phyloP scores from a whole-genome alignment of 768 basidiomycete genomes.

The Suillus ampliporus region DNA sequence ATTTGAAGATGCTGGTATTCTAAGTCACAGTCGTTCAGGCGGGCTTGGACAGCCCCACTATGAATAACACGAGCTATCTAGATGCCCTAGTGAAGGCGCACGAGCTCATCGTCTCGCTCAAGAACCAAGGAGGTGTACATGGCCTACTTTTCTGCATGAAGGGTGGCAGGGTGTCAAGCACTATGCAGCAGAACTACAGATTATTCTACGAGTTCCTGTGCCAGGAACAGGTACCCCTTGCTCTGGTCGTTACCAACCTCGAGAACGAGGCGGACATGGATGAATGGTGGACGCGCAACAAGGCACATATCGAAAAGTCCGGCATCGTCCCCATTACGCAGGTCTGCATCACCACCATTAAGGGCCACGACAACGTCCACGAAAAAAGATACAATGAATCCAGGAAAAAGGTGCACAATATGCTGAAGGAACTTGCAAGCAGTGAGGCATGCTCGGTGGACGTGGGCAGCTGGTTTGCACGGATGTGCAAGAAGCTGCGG shows the following conservation, averaged over 20 bases:
- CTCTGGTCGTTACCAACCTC: constrained; percentile 40
- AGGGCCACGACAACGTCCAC: constrained; percentile 7
- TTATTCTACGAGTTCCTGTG: constrained; percentile 41
- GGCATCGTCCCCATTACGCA: constrained; percentile 33
- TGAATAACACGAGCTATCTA: constrained; percentile 28
- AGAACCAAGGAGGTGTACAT: constrained; percentile 40
- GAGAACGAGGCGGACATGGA: constrained; percentile 43
- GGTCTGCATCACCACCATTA: constrained; percentile 37
- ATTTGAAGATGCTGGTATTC: background rate
- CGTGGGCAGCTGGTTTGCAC: background rate
- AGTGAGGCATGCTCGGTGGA: background rate
- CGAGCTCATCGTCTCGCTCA: constrained; percentile 38
- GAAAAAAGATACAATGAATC: constrained; percentile 24
- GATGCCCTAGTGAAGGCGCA: constrained; percentile 37
- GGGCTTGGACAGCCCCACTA: constrained; percentile 37
- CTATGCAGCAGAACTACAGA: constrained; percentile 35
- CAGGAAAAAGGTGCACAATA: constrained; percentile 27
- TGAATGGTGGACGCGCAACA: constrained; percentile 40
- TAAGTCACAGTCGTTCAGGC: background rate
- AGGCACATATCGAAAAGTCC: constrained; percentile 22
- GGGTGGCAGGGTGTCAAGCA: constrained; percentile 34
- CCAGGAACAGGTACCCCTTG: constrained; percentile 37
- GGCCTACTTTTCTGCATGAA: constrained; percentile 44
- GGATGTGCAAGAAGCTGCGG: constrained; percentile 4
- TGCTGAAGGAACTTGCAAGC: constrained; percentile 15